Base-by-base conservation (phyloP, 176 grass and related monocot genomes). In the Carex littledalei region DNA sequence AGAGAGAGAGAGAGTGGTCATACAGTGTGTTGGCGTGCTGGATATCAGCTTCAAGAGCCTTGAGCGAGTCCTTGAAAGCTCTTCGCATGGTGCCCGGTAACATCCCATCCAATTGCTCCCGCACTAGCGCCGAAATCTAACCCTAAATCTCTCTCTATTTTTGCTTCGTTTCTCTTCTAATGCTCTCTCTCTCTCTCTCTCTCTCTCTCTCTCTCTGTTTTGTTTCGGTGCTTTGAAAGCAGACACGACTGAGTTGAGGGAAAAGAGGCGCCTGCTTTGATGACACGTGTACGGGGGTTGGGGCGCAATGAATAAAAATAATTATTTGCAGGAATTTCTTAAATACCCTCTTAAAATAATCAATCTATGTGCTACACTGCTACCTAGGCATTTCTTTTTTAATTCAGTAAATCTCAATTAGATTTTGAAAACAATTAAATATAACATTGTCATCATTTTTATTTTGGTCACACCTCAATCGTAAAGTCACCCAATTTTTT, bases 1-100 rank as follows among this genome's bases (percentile, higher is more conserved):
- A 59, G 11, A 7, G 37, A 39, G 37, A 39, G 37, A 39, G 37
- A 39, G 37, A 6, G 1, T 12, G 82, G 92, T 85, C n/a, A n/a
- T 88, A 97, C 94, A 94, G 64, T 14, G 90, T 88, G 92, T 97
- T 97, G 81, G 94, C 94, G 86, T 94, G 92, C 84, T 94, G 92
- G 90, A 97, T 91, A 84, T 94, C 92, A 81, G 94, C 90, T 87
- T 97, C 90, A 79, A 97, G 92, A 85, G 94, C 87, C 90, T 97
- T 94, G 58, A 94, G 85, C 78, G 94, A 97, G 64, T 97, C 94
- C 89, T 91, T 88, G 89, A 97, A 97, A 73, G 92, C 85, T 85
- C 84, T 94, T 7, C 92, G 86, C 90, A 94, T 94, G 52, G 68
- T 60, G 52, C 41, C 59, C 15, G 49, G 72, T 81, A 64, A 71